Evolutionary conservation across 768 basidiomycete species (phyloP), one percentile per base, ranked within the genome.

Genomic region (Leucosporidium creatinivorum): DNA sequence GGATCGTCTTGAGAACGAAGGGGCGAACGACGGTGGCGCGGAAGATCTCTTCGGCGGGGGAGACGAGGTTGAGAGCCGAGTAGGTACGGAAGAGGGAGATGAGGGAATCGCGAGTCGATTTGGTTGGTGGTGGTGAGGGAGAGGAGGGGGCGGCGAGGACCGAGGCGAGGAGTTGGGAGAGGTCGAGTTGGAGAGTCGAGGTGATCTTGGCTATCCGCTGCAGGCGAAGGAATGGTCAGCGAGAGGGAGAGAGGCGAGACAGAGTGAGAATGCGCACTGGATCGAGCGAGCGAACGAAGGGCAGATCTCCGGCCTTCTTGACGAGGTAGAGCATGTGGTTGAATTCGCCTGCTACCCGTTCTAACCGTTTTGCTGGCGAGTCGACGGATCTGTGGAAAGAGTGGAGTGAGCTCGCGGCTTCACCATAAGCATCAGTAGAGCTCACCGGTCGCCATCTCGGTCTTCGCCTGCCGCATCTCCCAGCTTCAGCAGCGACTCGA

Each of bases 251-350:
- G 73, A 47, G 44, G 82, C 81, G 77, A 76, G 50, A 33, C 30
- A 19, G 1, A 23, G 15, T 15, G 13, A 44, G 39, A n/a, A 44
- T 44, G 39, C 83, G 74, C 68, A 97, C 94, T 84, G 88, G 89
- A 82, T 91, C 86, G 8, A 93, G 83, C 71, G 89, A 87, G 63
- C 87, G 83, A 4, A 94, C 85, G 70, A 91, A 93, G 2, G 81
- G 84, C 69, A 91, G 92, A 2, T 84, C 83, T 73, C 93, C 89
- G 17, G 93, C 91, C 77, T 96, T 94, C 25, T 85, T 84, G 30
- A 85, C 84, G 72, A 96, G 89, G 77, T 99, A 99, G 30, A 92
- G 81, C 25, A 98, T 82, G 76, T 98, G 93, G 15, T 85, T 89
- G 76, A 94, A 98, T 78, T 97, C 96, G 13, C 86, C 82, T 19